Evolutionary conservation across 1,284 basidiomycete species (phyloP), one percentile per base, ranked within the genome.

Genomic region (Sanghuangporus weigelae): DNA sequence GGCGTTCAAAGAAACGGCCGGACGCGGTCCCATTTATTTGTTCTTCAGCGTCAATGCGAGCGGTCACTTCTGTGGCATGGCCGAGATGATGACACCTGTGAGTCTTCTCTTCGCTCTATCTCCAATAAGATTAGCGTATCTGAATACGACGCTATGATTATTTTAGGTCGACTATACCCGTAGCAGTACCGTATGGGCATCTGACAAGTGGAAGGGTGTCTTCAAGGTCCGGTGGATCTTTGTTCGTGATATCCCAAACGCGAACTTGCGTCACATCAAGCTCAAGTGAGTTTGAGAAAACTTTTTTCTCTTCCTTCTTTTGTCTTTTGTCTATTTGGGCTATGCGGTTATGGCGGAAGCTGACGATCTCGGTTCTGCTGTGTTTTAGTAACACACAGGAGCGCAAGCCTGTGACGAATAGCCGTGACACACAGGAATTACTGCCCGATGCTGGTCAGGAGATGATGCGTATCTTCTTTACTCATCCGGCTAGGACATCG

Each of bases 131-230:
- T 4, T 4, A 2, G 35, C 35, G 35, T 63, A 55, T 66, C 60
- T 8, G 31, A 46, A 55, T 39, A 42, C 49, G 61, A 26, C 19
- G 54, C 36, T 23, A 36, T 12, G 19, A 48, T 49, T 21, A 31
- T 14, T 59, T 23, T 58, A 88, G 82, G 88, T 93, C 31, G 91
- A 93, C 71, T 92, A 93, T 73, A 89, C 90, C 7, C 82, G 88
- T 59, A 93, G 89, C 74, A 93, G 90, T 66, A 96, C 90, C 2
- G 95, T 98, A 8, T 98, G 95, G 95, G 94, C 95, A 0, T 95
- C 95, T 44, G 94, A 97, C 77, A 98, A 98, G 74, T 98, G 95
- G 95, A 97, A 98, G 76, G 95, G 95, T 23, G 93, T 96, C 59
- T 96, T 96, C 81, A 94, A 93, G 76, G 92, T 96, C 60, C 84